Percentiles rank a stretch among this genome's conserved stretches.
These are phyloP conservation scores for Fulvia fulva DNA, from an alignment of 2,329 filamentous ascomycete species.

Conservation along the genomic window DNA sequence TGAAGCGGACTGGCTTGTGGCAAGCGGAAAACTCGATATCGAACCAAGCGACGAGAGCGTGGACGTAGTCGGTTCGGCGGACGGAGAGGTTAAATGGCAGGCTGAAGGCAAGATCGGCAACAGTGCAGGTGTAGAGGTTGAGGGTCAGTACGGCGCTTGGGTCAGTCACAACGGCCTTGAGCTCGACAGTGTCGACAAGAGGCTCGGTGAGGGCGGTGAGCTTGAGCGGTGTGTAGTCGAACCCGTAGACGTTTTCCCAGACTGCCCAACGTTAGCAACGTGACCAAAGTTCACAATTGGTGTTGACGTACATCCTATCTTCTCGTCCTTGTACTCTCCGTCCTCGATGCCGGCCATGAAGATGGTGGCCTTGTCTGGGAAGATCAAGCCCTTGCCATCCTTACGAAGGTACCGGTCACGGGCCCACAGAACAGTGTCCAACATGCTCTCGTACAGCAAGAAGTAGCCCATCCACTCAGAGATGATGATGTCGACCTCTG, in stretches of 20 bases:
- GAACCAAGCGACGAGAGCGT: conserved; percentile 97
- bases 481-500: conserved; percentile 98
- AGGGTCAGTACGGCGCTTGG: conserved; percentile 79
- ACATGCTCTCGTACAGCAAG: conserved; percentile 96
- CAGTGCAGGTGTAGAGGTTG: conserved; percentile 90
- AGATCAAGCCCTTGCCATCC: conserved; percentile 74
- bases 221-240: conserved; percentile 93
- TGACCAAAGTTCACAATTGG: not conserved
- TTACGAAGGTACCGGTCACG: conserved; percentile 85
- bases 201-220: conserved; percentile 90
- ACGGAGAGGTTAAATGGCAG: conserved; percentile 70
- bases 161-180: conserved; percentile 95
- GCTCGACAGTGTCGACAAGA: conserved; percentile 93
- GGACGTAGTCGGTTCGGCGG: conserved; percentile 89
- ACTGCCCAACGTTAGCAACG: conserved; percentile 53
- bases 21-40: conserved; percentile 98
- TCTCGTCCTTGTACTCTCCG: conserved; percentile 99
- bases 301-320: conserved; percentile 82
- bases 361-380: conserved; percentile 98
- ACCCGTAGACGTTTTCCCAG: conserved; percentile 99
- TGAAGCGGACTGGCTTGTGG: conserved; percentile 97
- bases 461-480: conserved; percentile 99
- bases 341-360: conserved; percentile 97
- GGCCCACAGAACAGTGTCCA: conserved; percentile 96
- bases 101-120: conserved; percentile 78